phyloP scores from a whole-genome alignment of 164 flowering plant genomes.

The Hamamelis virginiana region DNA sequence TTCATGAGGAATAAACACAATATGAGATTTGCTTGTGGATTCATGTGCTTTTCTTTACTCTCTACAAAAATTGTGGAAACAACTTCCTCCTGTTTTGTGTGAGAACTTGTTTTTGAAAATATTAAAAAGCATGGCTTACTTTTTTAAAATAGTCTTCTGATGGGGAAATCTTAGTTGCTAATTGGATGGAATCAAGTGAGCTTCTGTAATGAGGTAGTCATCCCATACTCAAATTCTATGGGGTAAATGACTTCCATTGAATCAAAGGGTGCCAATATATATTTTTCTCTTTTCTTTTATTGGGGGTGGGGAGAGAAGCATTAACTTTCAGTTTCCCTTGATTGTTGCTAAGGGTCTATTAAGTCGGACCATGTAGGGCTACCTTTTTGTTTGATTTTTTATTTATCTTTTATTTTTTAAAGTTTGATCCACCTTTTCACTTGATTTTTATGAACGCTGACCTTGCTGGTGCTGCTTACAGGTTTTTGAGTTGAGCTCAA shows the following conservation, averaged over 20 bases:
- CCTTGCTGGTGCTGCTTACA: constrained; percentile 23
- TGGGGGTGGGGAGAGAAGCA: no score
- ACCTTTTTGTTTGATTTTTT: background rate
- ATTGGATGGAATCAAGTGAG: background rate
- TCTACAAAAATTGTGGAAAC: background rate
- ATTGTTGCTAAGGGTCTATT: background rate
- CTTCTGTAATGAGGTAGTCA: background rate
- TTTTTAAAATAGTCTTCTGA: background rate
- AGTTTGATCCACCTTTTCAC: background rate
- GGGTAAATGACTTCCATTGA: background rate
- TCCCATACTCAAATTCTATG: background rate
- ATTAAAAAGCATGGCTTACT: no score
- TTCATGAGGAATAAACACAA: background rate
- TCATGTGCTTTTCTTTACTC: background rate
- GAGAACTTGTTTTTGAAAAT: background rate
- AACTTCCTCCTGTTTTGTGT: background rate
- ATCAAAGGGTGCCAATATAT: background rate
- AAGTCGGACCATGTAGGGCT: background rate
- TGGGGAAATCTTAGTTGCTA: background rate
- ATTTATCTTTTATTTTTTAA: no score
- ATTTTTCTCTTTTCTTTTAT: no score
- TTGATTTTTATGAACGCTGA: background rate
- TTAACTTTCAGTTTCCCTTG: background rate
- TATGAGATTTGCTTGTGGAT: background rate
- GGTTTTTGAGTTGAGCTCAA: constrained; percentile 87